Conservation (phyloP, 768 basidiomycete genomes). For the Tulasnella calospora region DNA sequence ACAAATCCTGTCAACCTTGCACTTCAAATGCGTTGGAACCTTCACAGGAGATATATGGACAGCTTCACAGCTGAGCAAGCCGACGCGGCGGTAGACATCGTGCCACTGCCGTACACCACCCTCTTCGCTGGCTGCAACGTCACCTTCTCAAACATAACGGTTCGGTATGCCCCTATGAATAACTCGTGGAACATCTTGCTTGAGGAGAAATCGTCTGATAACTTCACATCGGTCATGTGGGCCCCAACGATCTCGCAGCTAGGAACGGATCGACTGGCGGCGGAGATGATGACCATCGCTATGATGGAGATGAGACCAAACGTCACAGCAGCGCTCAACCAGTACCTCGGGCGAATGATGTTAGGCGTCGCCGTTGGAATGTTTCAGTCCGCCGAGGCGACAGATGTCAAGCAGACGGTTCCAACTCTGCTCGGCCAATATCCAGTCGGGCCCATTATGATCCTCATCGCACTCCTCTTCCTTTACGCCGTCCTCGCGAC, state of each 20-base stretch:
- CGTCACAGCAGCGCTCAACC: no score
- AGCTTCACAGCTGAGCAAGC: neutral
- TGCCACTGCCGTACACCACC: neutral
- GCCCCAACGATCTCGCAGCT: neutral
- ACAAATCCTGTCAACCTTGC: neutral
- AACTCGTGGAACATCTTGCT: neutral
- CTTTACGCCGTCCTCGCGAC: neutral
- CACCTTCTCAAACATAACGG: neutral
- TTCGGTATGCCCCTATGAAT: neutral
- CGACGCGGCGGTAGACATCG: neutral
- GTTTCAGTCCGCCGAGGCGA: no score
- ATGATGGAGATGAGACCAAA: neutral
- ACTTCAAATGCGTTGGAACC: neutral
- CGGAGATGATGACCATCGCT: neutral
- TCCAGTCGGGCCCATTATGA: no score
- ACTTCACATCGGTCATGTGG: neutral
- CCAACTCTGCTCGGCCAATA: no score
- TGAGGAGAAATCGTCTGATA: no score
- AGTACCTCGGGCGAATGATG: neutral
- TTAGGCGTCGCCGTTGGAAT: neutral
- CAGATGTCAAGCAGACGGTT: no score
- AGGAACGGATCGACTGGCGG: neutral
- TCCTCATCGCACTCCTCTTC: neutral
- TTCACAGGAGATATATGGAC: neutral
- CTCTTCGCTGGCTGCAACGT: neutral